Evolutionary conservation across 768 basidiomycete species (phyloP).

Genomic region (Sutorius australiensis): DNA sequence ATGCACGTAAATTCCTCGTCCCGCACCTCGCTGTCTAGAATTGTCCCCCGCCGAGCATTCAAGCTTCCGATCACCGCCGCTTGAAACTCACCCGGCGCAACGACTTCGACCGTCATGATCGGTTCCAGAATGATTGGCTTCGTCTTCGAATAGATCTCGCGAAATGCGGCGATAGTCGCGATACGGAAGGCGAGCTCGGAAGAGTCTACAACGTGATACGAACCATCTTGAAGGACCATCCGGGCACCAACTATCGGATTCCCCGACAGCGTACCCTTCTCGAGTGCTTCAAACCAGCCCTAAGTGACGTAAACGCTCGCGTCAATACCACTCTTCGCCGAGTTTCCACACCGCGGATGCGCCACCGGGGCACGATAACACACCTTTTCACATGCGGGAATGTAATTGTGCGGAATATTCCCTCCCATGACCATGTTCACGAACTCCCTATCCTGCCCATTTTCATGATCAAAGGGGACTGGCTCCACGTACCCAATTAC

Average conservation of each 20-base stretch:
- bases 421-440: conserved; percentile 89
- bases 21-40: conserved; percentile 92
- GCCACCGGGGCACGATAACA: conserved; percentile 10
- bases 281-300: conserved; percentile 94
- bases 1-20: conserved; percentile 93
- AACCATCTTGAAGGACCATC: conserved; percentile 88
- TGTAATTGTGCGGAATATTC: conserved; percentile 85
- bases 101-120: conserved; percentile 98
- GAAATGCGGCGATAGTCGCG: conserved; percentile 88
- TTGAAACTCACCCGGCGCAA: conserved; percentile 96
- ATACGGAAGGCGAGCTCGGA: conserved; percentile 94
- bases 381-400: conserved; percentile 94
- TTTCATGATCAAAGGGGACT: conserved; percentile 69
- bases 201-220: conserved; percentile 91
- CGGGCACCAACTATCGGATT: conserved; percentile 84
- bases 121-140: conserved; percentile 87
- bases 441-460: conserved; percentile 80
- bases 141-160: conserved; percentile 78
- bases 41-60: conserved; percentile 89
- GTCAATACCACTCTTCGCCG: background rate
- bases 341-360: background rate
- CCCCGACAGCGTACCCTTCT: conserved; percentile 86
- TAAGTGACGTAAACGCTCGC: conserved; percentile 27
- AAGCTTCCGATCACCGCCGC: conserved; percentile 91
- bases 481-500: conserved; percentile 91